Base-by-base conservation (phyloP, 2,329 filamentous ascomycete species). In the Knufia petricola region DNA sequence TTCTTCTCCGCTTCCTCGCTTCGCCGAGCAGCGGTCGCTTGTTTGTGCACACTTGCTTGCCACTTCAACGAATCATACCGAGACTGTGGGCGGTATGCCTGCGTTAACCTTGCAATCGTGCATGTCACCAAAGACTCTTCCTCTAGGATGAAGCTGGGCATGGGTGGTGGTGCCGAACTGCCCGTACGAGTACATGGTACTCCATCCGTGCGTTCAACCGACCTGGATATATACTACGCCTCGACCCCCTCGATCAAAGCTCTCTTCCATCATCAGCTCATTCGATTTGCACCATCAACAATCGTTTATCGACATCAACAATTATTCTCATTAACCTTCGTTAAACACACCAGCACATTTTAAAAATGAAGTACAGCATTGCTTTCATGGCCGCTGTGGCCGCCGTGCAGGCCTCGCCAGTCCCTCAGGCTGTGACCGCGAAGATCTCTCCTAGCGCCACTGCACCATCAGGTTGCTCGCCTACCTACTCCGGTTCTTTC, bases 401-500 rank as follows among this genome's bases (percentile, higher is more conserved):
- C 23, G 38, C 40, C 19, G 54, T 40, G 38, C 40, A 49, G 31
- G 53, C 53, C 17, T 49, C 52, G 7, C 54, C 54, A 26, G 30
- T 56, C 19, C 57, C 56, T n/a, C 57, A 59, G 47, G 59, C 46
- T 42, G 58, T 61, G 24, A 60, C 59, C 8, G 49, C 44, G 7
- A 45, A 43, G 19, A 58, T 61, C 45, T 44, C 58, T 24, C 59
- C 59, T 9, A 38, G 52, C 9, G 46, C 50, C 24, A 36, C 56
- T 32, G 37, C 59, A 21, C 59, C 59, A 20, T 50, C 52, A 30
- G 57, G 58, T 38, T 61, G 59, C 46, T 42, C 39, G 28, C 28
- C 53, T 17, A 48, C 50, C 9, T 45, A 42, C 9, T 20, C 34
- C 13, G 58, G 58, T 17, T 54, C 37, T 28, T 60, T 59, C 40